A percentile compares a stretch with the other conserved stretches of the same genome.
phyloP scores from a whole-genome alignment of 1,139 yeast species.

The Yarrowia galli region DNA sequence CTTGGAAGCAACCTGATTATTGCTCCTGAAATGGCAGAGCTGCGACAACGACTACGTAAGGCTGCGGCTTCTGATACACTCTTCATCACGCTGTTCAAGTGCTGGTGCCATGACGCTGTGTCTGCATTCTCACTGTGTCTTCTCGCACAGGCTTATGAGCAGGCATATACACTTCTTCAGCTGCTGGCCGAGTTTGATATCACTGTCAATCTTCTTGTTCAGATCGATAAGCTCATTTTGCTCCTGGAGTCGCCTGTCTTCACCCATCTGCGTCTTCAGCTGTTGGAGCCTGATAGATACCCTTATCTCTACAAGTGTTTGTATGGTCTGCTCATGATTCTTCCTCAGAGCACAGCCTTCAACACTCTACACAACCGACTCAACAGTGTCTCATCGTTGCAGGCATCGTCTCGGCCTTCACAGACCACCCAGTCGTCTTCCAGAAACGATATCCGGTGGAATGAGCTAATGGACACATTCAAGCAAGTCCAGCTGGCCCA shows the following conservation, averaged over 20 bases:
- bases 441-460: constrained; percentile 52
- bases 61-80: constrained; percentile 48
- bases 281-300: constrained; percentile 83
- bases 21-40: constrained; percentile 75
- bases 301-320: constrained; percentile 86
- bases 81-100: constrained; percentile 78
- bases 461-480: constrained; percentile 69
- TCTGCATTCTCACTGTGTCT: constrained; percentile 87
- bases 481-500: constrained; percentile 59
- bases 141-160: constrained; percentile 86
- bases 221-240: constrained; percentile 81
- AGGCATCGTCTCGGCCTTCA: constrained; percentile 37
- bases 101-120: constrained; percentile 94
- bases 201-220: constrained; percentile 72
- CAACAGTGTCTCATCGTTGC: constrained; percentile 56
- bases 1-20: constrained; percentile 88
- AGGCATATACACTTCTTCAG: constrained; percentile 82
- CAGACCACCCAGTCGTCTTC: constrained; percentile 35
- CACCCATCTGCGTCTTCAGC: constrained; percentile 82
- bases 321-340: constrained; percentile 89
- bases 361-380: constrained; percentile 79
- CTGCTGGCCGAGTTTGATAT: constrained; percentile 78
- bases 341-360: constrained; percentile 96
- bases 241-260: constrained; percentile 88
- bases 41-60: constrained; percentile 71